Conservation (phyloP, 2,329 filamentous ascomycete genomes). For the Sporothrix brunneoviolacea region DNA sequence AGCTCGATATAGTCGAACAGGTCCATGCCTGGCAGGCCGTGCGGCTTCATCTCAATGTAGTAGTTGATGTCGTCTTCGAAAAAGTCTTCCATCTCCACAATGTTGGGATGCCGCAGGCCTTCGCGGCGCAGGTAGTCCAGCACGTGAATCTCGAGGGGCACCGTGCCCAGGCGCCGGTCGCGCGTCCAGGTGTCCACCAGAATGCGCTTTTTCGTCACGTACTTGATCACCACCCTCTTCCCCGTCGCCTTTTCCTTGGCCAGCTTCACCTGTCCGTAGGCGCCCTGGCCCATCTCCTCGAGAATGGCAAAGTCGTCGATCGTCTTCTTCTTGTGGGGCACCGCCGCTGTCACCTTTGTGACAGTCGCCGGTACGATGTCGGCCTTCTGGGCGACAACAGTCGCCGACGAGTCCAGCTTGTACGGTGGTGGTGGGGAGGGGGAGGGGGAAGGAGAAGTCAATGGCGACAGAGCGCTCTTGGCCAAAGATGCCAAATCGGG, state of each 20-base stretch:
- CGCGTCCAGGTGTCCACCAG: conserved; percentile 97
- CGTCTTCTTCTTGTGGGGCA: conserved; percentile 64
- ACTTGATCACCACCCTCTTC: conserved; percentile 91
- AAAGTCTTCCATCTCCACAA: conserved; percentile 67
- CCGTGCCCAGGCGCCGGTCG: conserved; percentile 85
- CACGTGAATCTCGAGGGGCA: conserved; percentile 94
- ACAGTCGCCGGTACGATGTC: conserved; percentile 7
- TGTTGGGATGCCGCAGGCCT: conserved; percentile 59
- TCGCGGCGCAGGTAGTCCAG: conserved; percentile 83
- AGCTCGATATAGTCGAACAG: conserved; percentile 98
- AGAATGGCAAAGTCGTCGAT: conserved; percentile 88
- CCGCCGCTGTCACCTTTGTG: conserved; percentile 23
- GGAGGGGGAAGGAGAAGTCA: too few species aligned
- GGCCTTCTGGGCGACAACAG: background rate
- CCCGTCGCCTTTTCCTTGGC: conserved; percentile 74
- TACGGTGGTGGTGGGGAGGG: too few species aligned
- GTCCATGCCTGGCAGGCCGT: conserved; percentile 95
- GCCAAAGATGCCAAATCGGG: background rate
- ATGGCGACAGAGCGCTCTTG: background rate
- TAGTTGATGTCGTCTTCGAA: conserved; percentile 84
- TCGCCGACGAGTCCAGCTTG: too few species aligned
- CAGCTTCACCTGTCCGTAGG: conserved; percentile 95
- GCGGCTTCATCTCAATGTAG: conserved; percentile 97
- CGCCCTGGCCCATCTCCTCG: conserved; percentile 97
- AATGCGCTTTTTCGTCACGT: conserved; percentile 93